Conservation (phyloP, 1,284 basidiomycete genomes). For the Exobasidium cylindrosporum region DNA sequence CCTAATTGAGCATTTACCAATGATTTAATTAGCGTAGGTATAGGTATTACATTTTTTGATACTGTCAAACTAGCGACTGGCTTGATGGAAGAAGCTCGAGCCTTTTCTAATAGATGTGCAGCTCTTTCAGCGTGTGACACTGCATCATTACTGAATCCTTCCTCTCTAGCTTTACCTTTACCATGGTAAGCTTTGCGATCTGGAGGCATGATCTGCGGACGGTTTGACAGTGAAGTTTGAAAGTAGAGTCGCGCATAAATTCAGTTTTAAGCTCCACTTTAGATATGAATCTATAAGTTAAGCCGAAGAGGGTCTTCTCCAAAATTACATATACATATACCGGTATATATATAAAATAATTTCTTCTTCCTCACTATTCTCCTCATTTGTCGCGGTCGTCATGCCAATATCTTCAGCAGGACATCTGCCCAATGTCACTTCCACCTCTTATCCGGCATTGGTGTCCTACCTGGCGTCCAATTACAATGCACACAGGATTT, state of each 20-base stretch:
- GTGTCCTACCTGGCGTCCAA: neutral
- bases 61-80: neutral
- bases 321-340: too few species aligned
- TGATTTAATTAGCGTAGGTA: slow-evolving; percentile 13
- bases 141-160: neutral
- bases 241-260: too few species aligned
- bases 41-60: neutral
- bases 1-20: slow-evolving; percentile 11
- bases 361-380: too few species aligned
- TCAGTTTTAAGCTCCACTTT: too few species aligned
- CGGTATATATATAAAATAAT: too few species aligned
- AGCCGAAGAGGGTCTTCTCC: too few species aligned
- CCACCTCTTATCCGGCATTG: slow-evolving; percentile 7
- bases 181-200: too few species aligned
- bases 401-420: slow-evolving; percentile 5
- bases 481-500: slow-evolving; percentile 5
- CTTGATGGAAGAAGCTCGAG: slow-evolving; percentile 5
- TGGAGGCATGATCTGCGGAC: too few species aligned
- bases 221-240: too few species aligned
- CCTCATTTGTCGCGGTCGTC: too few species aligned
- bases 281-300: too few species aligned
- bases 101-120: slow-evolving; percentile 11
- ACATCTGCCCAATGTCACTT: slow-evolving; percentile 5
- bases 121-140: slow-evolving; percentile 10
- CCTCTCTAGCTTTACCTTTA: neutral